These are phyloP conservation scores for Diaporthe helianthi DNA, from an alignment of 2,329 filamentous ascomycete genomes.

Conservation along the genomic window DNA sequence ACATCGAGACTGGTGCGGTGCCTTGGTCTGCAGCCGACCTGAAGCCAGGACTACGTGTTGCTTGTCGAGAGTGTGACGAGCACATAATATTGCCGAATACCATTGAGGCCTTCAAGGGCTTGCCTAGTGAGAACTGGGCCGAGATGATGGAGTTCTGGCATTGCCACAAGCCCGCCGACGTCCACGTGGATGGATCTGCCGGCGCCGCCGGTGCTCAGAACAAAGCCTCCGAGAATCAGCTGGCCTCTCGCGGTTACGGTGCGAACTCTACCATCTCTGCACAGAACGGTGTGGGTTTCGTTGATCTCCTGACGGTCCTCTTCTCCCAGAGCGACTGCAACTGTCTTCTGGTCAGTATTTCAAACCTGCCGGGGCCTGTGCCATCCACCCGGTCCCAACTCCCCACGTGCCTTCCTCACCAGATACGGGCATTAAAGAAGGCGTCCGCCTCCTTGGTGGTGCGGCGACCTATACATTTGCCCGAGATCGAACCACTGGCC, in stretches of 20 bases:
- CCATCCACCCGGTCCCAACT: conserved; percentile 25
- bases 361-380: conserved; percentile 32
- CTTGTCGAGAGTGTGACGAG: conserved; percentile 36
- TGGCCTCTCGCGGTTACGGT: conserved; percentile 77
- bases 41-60: conserved; percentile 9
- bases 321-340: conserved; percentile 72
- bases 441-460: conserved; percentile 62
- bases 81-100: conserved; percentile 38
- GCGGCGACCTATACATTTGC: conserved; percentile 73
- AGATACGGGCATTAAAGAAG: conserved; percentile 66
- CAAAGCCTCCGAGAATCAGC: conserved; percentile 50
- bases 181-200: background rate
- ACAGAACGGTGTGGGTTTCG: conserved; percentile 71
- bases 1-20: conserved; percentile 38
- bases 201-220: conserved; percentile 31
- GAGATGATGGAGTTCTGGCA: conserved; percentile 99
- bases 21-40: conserved; percentile 32
- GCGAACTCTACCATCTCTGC: conserved; percentile 77
- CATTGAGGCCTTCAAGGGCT: conserved; percentile 76
- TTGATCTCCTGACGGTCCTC: conserved; percentile 81
- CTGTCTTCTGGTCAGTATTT: conserved; percentile 48
- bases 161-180: conserved; percentile 80
- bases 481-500: conserved; percentile 59
- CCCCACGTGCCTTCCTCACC: background rate
- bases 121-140: conserved; percentile 97